Base-by-base conservation (phyloP, 1,139 yeast species). In the Yamadazyma mexicana region DNA sequence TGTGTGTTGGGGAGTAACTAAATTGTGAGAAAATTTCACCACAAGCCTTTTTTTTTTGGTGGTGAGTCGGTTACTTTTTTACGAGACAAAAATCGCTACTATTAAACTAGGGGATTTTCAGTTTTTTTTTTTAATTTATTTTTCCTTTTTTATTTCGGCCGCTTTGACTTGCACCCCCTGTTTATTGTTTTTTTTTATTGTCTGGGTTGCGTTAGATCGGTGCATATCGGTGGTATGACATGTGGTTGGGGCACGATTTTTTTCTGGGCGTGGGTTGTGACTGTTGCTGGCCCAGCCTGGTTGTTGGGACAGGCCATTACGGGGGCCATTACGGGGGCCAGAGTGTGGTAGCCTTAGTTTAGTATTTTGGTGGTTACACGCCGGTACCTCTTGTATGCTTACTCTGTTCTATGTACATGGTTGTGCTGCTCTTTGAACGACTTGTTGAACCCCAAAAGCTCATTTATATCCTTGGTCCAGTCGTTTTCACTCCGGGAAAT, bases 401-500 rank as follows among this genome's bases (percentile, higher is more conserved):
- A 24, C 14, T 11, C n/a, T 24, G 27, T 9, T 27, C 24, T 30
- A 30, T 30, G 33, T 18, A 18, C 24, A 30, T 30, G 33, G 24
- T 30, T 17, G 15, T 30, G 33, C 16, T 30, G 17, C 33, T 38
- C 44, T 42, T 58, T 82, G 59, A 91, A 91, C 38, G 87, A 77
- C 15, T 89, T 81, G 57, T 91, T 91, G 71, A 91, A 91, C 2
- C 97, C 97, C 30, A 91, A 64, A 45, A 91, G 70, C 49, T 87
- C 91, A 55, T 91, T 91, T 42, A 91, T 81, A 37, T 94, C 96
- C 44, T 77, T 77, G 2, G 91, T 87, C 98, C 98, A 91, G 58
- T 91, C 97, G 47, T 85, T 83, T 46, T 83, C 88, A 10, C 83
- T 73, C 41, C 82, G 75, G 0, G 95, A 87, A 4, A 91, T 83